These are phyloP conservation scores for Hygrophorus russula DNA, from an alignment of 768 basidiomycete genomes.

Conservation along the genomic window DNA sequence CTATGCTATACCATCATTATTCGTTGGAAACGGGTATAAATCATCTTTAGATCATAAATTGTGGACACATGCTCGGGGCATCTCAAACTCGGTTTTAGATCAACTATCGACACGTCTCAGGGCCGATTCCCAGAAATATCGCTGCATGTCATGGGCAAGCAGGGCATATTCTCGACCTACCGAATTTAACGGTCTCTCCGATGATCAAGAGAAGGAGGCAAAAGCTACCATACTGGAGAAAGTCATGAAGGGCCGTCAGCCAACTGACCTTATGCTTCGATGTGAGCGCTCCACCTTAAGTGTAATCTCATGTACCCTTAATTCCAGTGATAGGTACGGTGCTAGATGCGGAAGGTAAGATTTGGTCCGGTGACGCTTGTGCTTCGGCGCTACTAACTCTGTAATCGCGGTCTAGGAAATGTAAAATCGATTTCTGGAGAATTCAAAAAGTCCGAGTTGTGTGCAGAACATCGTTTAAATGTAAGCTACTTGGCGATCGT, in stretches of 20 bases:
- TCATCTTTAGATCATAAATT: too few relatives aligned
- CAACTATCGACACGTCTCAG: not conserved
- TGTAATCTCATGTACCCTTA: not conserved
- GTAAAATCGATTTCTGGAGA: slow-evolving; percentile 83
- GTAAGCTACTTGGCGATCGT: slow-evolving; percentile 36
- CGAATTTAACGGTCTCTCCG: slow-evolving; percentile 21
- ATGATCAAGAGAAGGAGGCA: slow-evolving; percentile 55
- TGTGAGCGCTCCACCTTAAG: slow-evolving; percentile 43
- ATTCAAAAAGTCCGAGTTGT: slow-evolving; percentile 86
- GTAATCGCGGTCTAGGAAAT: slow-evolving; percentile 36
- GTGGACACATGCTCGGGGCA: too few relatives aligned
- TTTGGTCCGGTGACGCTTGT: slow-evolving; percentile 6
- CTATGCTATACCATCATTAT: slow-evolving; percentile 2
- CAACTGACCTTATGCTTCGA: slow-evolving; percentile 82
- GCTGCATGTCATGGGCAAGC: slow-evolving; percentile 21
- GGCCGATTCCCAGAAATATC: too few relatives aligned
- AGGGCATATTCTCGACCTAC: slow-evolving; percentile 18
- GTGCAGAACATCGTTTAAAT: slow-evolving; percentile 79
- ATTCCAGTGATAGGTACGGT: slow-evolving; percentile 52
- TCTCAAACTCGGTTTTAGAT: not conserved
- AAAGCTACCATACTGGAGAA: slow-evolving; percentile 72
- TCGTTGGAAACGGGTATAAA: not conserved
- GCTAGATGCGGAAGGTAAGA: slow-evolving; percentile 69
- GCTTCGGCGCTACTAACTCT: slow-evolving; percentile 11
- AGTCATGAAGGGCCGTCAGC: slow-evolving; percentile 78